phyloP scores from a whole-genome alignment of 2,329 filamentous ascomycete species.

The Alternaria arbusti region DNA sequence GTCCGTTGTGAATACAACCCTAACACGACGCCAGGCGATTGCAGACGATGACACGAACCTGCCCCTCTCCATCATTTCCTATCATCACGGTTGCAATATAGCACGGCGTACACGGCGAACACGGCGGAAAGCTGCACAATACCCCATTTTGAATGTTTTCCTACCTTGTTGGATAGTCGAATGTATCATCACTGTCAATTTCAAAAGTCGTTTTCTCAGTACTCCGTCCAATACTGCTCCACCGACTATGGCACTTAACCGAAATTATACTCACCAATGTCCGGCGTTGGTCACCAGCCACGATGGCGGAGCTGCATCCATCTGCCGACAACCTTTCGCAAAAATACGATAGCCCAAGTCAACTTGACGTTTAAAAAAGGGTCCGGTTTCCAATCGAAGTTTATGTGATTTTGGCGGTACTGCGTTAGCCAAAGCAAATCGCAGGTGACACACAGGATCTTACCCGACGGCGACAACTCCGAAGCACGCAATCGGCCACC shows the following conservation, averaged over 20 bases:
- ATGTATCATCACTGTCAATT: conserved; percentile 32
- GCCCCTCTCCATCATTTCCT: conserved; percentile 6
- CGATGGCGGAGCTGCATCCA: not conserved
- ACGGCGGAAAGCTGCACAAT: conserved; percentile 38
- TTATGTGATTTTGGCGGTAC: not conserved
- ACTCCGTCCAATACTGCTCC: not conserved
- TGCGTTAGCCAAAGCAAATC: conserved; percentile 13
- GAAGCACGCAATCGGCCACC: conserved; percentile 7
- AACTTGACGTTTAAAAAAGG: not conserved
- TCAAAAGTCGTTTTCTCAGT: conserved; percentile 11
- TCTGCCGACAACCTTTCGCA: not conserved
- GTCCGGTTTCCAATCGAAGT: conserved; percentile 1
- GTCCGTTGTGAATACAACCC: conserved; percentile 1
- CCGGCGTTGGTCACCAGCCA: not conserved
- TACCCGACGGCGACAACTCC: conserved; percentile 30
- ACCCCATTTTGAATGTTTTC: conserved; percentile 37
- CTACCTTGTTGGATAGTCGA: conserved; percentile 28
- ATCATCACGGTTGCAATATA: conserved; percentile 21
- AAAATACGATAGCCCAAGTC: not conserved
- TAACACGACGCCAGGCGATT: conserved; percentile 41
- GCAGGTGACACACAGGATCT: not conserved
- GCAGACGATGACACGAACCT: conserved; percentile 26
- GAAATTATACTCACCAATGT: conserved; percentile 10
- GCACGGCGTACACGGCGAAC: conserved; percentile 42
- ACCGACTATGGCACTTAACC: conserved; percentile 11